Percentiles rank a stretch among this genome's conserved stretches.
Evolutionary conservation across 352 stramenopile species (phyloP).

Genomic region (Paralagenidium karlingii): DNA sequence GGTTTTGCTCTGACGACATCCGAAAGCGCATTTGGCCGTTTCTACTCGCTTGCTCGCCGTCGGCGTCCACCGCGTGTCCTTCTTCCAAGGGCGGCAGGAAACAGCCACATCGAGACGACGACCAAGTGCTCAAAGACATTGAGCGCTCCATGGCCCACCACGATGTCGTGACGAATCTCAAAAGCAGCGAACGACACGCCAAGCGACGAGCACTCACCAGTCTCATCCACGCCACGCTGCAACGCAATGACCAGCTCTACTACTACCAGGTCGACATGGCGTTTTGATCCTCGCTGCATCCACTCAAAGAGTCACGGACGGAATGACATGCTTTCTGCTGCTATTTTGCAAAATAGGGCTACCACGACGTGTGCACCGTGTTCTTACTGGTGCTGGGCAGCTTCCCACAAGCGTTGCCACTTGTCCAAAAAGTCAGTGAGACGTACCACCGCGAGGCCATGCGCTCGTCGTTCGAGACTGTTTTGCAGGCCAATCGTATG

Average conservation of each 20-base stretch:
- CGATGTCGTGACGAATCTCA: constrained; percentile 43
- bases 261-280: constrained; percentile 58
- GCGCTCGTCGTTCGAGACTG: constrained; percentile 65
- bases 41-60: constrained; percentile 22
- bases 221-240: constrained; percentile 40
- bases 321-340: background rate
- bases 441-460: constrained; percentile 88
- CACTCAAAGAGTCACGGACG: background rate
- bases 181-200: constrained; percentile 39
- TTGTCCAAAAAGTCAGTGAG: constrained; percentile 57
- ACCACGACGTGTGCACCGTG: constrained; percentile 87
- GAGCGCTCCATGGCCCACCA: constrained; percentile 79
- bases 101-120: constrained; percentile 38
- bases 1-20: constrained; percentile 44
- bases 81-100: too few species aligned
- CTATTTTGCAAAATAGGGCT: constrained; percentile 68
- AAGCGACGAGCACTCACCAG: constrained; percentile 51
- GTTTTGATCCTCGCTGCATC: background rate
- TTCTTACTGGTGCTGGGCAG: constrained; percentile 74
- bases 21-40: constrained; percentile 48
- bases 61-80: too few species aligned
- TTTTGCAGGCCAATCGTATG: constrained; percentile 49
- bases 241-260: constrained; percentile 32
- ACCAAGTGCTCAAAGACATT: constrained; percentile 73
- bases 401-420: constrained; percentile 32